Conservation (phyloP, 139 green algal genomes). For the Tetraselmis striata region DNA sequence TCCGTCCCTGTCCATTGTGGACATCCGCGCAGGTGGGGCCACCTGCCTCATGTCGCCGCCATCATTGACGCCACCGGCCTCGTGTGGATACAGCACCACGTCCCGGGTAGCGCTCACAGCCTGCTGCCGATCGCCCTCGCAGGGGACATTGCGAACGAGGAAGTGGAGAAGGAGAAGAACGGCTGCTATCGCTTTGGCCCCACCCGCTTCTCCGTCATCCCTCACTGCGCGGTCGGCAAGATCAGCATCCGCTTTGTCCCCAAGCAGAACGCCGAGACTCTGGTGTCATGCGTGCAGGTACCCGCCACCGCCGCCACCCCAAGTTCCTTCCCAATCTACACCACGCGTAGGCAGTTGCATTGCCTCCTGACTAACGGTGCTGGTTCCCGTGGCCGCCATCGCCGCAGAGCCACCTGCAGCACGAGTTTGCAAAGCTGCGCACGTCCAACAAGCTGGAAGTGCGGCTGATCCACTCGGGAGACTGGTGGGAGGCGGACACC, state of each 20-base stretch:
- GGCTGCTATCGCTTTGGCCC: slow-evolving; percentile 72
- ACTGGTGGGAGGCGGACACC: slow-evolving; percentile 86
- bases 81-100: too few relatives aligned
- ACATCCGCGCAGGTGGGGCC: slow-evolving; percentile 75
- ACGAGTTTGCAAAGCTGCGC: slow-evolving; percentile 74
- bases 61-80: too few relatives aligned
- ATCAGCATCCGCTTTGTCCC: slow-evolving; percentile 67
- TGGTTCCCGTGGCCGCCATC: too few relatives aligned
- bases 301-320: too few relatives aligned
- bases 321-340: too few relatives aligned
- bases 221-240: slow-evolving; percentile 65
- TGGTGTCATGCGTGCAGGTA: slow-evolving; percentile 35
- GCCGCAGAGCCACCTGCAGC: slow-evolving; percentile 63
- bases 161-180: slow-evolving; percentile 8
- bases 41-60: too few relatives aligned
- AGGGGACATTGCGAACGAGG: slow-evolving; percentile 12
- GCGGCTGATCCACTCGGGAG: slow-evolving; percentile 59
- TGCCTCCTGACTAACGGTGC: too few relatives aligned
- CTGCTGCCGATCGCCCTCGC: too few relatives aligned
- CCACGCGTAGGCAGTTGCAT: too few relatives aligned
- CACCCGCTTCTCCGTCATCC: slow-evolving; percentile 90
- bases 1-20: slow-evolving; percentile 78
- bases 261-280: slow-evolving; percentile 47
- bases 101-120: too few relatives aligned
- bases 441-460: slow-evolving; percentile 65